Evolutionary conservation across 345 rosid species (phyloP).

Genomic region (Populus alba): DNA sequence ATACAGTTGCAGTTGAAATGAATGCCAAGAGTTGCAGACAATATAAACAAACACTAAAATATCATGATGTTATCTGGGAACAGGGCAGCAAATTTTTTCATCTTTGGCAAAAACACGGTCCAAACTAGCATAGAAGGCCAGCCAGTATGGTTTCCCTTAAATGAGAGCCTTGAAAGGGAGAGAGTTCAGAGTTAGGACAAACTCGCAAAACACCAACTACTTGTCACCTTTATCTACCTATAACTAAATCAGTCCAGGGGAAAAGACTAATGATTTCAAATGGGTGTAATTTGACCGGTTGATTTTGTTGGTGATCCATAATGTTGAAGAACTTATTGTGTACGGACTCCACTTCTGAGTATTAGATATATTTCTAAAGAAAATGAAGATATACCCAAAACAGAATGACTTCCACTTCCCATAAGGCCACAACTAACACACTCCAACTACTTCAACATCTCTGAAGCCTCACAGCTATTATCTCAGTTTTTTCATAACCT

Average conservation of each 20-base stretch:
- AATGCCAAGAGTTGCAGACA: not conserved
- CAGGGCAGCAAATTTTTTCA: not conserved
- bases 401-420: conserved; percentile 14
- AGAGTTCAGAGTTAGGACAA: not conserved
- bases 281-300: not conserved
- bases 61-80: not conserved
- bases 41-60: not conserved
- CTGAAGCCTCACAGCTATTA: conserved; percentile 36
- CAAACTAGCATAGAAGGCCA: not conserved
- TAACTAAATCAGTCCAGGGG: not conserved
- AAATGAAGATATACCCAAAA: conserved; percentile 16
- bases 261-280: not conserved
- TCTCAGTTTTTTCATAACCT: conserved; percentile 6
- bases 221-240: not conserved
- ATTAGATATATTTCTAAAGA: not conserved
- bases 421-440: not conserved
- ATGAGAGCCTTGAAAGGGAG: not conserved
- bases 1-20: not conserved
- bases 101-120: not conserved
- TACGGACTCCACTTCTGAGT: not conserved
- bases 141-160: not conserved
- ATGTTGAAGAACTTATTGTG: not conserved
- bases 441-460: conserved; percentile 47
- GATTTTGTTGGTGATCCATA: not conserved
- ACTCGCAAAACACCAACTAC: not conserved